phyloP scores from a whole-genome alignment of 352 stramenopile genomes.

The Phytophthora uliginosa region DNA sequence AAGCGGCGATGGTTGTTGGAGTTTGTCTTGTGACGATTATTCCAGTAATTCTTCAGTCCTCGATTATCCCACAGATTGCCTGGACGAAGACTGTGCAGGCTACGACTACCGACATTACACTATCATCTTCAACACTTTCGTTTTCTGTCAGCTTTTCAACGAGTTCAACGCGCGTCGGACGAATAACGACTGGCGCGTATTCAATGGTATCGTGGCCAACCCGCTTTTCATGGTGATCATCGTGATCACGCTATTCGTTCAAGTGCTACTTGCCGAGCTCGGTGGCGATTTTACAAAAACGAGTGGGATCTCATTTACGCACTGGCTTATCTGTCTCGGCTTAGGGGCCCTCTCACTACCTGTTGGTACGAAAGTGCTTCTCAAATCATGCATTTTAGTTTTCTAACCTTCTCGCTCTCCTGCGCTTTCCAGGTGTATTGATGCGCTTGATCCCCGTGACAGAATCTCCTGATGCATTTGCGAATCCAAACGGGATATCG shows the following conservation, averaged over 20 bases:
- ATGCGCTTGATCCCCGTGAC: conserved; percentile 83
- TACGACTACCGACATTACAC: conserved; percentile 96
- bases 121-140: conserved; percentile 99
- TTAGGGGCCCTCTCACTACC: conserved; percentile 73
- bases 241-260: conserved; percentile 92
- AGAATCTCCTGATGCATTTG: conserved; percentile 72
- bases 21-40: conserved; percentile 74
- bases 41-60: conserved; percentile 32
- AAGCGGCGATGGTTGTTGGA: conserved; percentile 57
- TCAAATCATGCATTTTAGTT: neutral
- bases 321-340: conserved; percentile 76
- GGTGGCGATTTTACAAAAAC: conserved; percentile 92
- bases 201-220: conserved; percentile 93
- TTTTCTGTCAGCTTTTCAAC: conserved; percentile 97
- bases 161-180: conserved; percentile 90
- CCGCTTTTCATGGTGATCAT: conserved; percentile 96
- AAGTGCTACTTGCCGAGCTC: conserved; percentile 97
- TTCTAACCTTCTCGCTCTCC: conserved; percentile 1
- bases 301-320: conserved; percentile 62
- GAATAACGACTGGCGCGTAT: conserved; percentile 97
- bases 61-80: conserved; percentile 62
- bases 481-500: conserved; percentile 79
- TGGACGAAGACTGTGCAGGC: conserved; percentile 52
- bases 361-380: conserved; percentile 55
- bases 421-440: conserved; percentile 51